Evolutionary conservation across 2,329 filamentous ascomycete genomes (phyloP).

Genomic region (Trichoderma guizhouense): DNA sequence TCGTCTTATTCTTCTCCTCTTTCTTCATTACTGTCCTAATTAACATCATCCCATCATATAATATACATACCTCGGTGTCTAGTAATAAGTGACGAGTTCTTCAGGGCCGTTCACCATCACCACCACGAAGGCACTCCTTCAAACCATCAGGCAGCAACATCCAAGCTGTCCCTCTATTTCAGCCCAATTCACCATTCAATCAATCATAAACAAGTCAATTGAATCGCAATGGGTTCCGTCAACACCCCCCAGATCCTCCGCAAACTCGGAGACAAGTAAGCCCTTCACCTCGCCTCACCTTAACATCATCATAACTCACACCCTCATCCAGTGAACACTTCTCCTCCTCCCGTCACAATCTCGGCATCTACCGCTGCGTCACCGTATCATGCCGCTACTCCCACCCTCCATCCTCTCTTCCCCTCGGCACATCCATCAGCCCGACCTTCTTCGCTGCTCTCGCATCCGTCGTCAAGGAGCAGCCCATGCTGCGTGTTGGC

Average conservation of each 20-base stretch:
- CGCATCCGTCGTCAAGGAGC: constrained; percentile 38
- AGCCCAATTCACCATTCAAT: not conserved
- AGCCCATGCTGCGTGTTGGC: constrained; percentile 48
- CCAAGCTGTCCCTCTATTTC: not conserved
- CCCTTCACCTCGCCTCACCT: not conserved
- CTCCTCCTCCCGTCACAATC: constrained; percentile 44
- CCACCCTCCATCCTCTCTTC: constrained; percentile 6
- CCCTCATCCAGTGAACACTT: constrained; percentile 39
- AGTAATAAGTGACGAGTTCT: not conserved
- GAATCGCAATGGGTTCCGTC: not conserved
- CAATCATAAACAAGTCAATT: not conserved
- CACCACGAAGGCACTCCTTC: not conserved
- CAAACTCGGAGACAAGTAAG: constrained; percentile 29
- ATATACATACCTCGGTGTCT: not conserved
- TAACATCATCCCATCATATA: not conserved
- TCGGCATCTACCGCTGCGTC: constrained; percentile 48
- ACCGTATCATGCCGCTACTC: constrained; percentile 44
- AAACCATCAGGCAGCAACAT: not conserved
- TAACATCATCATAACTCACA: not conserved
- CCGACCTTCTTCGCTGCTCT: constrained; percentile 38
- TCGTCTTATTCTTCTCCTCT: not conserved
- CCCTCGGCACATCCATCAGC: not conserved
- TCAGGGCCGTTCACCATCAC: not conserved
- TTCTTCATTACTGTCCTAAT: not conserved
- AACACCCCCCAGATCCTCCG: constrained; percentile 22